phyloP scores from a whole-genome alignment of 1,284 basidiomycete species.

The Jaminaea rosea region DNA sequence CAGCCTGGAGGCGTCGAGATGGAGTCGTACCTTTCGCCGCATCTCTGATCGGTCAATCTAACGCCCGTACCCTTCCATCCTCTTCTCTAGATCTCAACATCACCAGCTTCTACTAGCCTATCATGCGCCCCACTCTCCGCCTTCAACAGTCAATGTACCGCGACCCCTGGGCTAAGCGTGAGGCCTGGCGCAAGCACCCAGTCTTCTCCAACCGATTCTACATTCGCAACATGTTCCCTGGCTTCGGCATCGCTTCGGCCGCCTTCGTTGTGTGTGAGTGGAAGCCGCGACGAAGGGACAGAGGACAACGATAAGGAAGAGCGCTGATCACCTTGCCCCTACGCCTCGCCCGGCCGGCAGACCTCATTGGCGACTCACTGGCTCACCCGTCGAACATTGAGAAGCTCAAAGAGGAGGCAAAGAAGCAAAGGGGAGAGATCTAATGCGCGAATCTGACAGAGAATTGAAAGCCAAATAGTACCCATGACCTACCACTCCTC shows the following conservation, averaged over 20 bases:
- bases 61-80: background rate
- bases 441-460: too few relatives aligned
- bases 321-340: background rate
- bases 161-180: conserved; percentile 45
- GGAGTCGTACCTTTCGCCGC: background rate
- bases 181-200: conserved; percentile 47
- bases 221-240: conserved; percentile 42
- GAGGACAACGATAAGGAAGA: background rate
- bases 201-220: conserved; percentile 43
- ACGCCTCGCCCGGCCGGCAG: background rate
- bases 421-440: conserved; percentile 19
- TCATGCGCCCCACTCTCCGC: too few relatives aligned
- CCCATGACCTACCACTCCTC: too few relatives aligned
- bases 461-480: too few relatives aligned
- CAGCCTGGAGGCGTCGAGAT: background rate
- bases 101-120: background rate
- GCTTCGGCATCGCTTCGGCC: conserved; percentile 34
- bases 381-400: conserved; percentile 39
- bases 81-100: background rate
- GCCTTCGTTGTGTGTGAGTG: conserved; percentile 25
- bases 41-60: background rate
- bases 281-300: conserved; percentile 3
- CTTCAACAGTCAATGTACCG: conserved; percentile 34
- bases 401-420: conserved; percentile 40
- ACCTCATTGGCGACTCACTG: conserved; percentile 22